Evolutionary conservation across 805 yeast species (phyloP), one percentile per base, ranked within the genome.

Genomic region (Saturnispora besseyi): DNA sequence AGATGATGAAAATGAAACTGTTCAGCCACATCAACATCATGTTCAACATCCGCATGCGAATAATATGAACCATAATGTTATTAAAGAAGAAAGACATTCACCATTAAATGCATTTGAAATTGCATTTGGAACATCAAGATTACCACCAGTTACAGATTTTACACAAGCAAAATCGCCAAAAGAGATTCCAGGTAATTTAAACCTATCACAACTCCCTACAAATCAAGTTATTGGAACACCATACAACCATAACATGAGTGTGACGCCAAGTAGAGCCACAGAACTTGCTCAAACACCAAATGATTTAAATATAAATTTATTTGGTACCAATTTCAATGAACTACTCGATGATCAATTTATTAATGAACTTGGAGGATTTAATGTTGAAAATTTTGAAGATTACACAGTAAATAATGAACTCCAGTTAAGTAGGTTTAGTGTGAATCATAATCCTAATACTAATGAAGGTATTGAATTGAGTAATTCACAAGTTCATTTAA

Each of bases 81-180:
- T 12, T 33, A 46, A 28, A 31, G 18, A 26, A 34, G 22, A 22
- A 12, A 34, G 36, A 5, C 28, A 26, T 4, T 62, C 58, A 38
- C 62, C 62, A 4, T 49, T 57, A 12, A 58, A 58, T 50, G 69
- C 69, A 3, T 65, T 65, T 50, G 68, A 63, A 36, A 65, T 65
- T 51, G 69, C 69, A 13, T 65, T 65, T 53, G 69, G 69, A 53
- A 64, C 68, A 2, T 62, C 68, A 4, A 64, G 63, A 41, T 53
- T 65, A 46, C 68, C 69, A 2, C 69, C 69, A 4, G 69, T 65
- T 33, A 65, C 69, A 8, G 69, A 65, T 53, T 64, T 52, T 49
- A 59, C 51, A 6, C 53, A 50, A 26, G 42, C 43, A 8, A 42
- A 12, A 29, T 26, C 28, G 36, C 50, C 50, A n/a, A 48, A 42